Percentiles rank a stretch among this genome's conserved stretches.
These are phyloP conservation scores for Penicillium coffeae DNA, from an alignment of 495 filamentous ascomycete species.

Conservation along the genomic window DNA sequence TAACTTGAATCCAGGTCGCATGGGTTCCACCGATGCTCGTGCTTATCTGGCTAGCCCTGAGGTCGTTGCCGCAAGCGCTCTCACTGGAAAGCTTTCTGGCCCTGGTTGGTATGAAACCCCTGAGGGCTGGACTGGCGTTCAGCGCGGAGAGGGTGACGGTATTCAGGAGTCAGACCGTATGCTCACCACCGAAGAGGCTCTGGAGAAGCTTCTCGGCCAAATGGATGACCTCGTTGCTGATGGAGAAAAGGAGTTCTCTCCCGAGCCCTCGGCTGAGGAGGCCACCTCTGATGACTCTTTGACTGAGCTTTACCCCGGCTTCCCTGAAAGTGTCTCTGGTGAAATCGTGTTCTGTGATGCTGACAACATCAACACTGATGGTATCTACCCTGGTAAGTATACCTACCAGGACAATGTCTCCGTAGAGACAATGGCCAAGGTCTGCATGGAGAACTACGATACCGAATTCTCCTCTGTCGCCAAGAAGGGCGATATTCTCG, in stretches of 20 bases:
- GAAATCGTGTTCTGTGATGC: slow-evolving; percentile 54
- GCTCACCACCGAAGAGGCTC: slow-evolving; percentile 58
- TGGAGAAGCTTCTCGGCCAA: slow-evolving; percentile 65
- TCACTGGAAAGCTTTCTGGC: slow-evolving; percentile 71
- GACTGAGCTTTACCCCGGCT: slow-evolving; percentile 49
- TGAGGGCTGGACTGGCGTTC: slow-evolving; percentile 60
- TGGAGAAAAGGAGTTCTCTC: slow-evolving; percentile 40
- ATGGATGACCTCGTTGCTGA: slow-evolving; percentile 59
- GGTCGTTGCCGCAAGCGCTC: slow-evolving; percentile 84
- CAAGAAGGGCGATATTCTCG: slow-evolving; percentile 69
- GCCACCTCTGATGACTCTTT: slow-evolving; percentile 20
- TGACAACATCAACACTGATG: slow-evolving; percentile 51
- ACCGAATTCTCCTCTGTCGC: slow-evolving; percentile 56
- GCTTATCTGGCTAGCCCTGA: slow-evolving; percentile 90
- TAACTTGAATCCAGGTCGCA: slow-evolving; percentile 46
- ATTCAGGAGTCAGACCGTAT: slow-evolving; percentile 56
- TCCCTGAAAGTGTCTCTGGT: slow-evolving; percentile 48
- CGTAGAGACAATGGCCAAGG: slow-evolving; percentile 72
- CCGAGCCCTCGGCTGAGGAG: slow-evolving; percentile 18
- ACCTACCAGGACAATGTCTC: slow-evolving; percentile 87
- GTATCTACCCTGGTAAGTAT: slow-evolving; percentile 86
- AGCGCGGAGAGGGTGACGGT: slow-evolving; percentile 68
- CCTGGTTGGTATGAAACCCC: slow-evolving; percentile 78
- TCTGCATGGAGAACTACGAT: slow-evolving; percentile 95
- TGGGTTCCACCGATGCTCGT: slow-evolving; percentile 78